A percentile compares a stretch with the other conserved stretches of the same genome.
These are phyloP conservation scores for Colletotrichum gloeosporioides DNA, from an alignment of 2,329 filamentous ascomycete genomes.

Conservation along the genomic window DNA sequence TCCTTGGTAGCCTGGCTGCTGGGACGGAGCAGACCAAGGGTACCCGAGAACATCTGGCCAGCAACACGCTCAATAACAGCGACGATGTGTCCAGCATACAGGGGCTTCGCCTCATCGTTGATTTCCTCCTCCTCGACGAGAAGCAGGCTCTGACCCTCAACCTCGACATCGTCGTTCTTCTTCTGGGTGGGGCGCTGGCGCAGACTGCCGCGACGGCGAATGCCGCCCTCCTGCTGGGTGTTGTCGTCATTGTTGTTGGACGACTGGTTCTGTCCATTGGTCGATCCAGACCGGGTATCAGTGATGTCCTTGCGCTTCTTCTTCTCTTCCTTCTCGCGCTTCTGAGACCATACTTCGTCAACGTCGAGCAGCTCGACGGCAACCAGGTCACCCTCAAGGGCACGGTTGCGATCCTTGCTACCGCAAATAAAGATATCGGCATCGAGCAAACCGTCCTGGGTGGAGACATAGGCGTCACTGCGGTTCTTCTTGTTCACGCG, in stretches of 20 bases:
- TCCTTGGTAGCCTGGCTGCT: conserved; percentile 99
- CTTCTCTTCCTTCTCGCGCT: conserved; percentile 99
- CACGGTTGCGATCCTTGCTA: conserved; percentile 97
- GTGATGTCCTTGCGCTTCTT: conserved; percentile 99
- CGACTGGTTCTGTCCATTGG: conserved; percentile 73
- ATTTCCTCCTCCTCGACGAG: conserved; percentile 99
- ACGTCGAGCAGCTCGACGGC: conserved; percentile 96
- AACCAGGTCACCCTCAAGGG: conserved; percentile 93
- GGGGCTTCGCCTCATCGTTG: conserved; percentile 95
- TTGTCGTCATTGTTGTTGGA: conserved; percentile 67
- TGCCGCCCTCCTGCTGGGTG: conserved; percentile 76
- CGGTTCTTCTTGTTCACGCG: conserved; percentile 99
- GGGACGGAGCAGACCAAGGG: conserved; percentile 88
- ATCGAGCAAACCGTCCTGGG: conserved; percentile 83
- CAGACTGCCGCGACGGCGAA: conserved; percentile 91
- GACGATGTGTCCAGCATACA: conserved; percentile 96
- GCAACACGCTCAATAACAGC: conserved; percentile 96
- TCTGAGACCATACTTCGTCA: conserved; percentile 98
- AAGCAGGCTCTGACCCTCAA: conserved; percentile 95
- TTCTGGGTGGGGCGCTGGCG: conserved; percentile 97
- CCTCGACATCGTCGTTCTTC: conserved; percentile 99
- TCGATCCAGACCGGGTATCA: conserved; percentile 81
- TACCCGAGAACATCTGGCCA: conserved; percentile 98
- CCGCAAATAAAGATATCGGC: conserved; percentile 99
- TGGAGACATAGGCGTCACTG: conserved; percentile 97